Base-by-base conservation (phyloP, 2,329 filamentous ascomycete species). In the Penicillium sp. region DNA sequence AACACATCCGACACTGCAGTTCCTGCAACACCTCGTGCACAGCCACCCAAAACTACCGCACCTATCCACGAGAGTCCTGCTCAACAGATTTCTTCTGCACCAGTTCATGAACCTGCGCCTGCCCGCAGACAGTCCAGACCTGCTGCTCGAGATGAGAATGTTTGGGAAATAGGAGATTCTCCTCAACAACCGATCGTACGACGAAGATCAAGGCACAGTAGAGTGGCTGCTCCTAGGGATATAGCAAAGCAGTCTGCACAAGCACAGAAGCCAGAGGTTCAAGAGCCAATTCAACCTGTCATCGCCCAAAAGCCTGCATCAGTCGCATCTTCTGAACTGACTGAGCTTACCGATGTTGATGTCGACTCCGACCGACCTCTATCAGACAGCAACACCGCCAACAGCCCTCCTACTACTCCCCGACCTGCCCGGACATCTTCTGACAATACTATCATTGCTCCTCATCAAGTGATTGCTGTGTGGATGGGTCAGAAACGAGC, bases 381-480 rank as follows among this genome's bases (percentile, higher is more conserved):
- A 26, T 62, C 57, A 41, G 55, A 59, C 14, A 55, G 46, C 24
- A 55, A 58, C 27, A 58, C 54, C 29, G 31, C 50, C 10, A 52
- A 56, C 35, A 58, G 58, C 24, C 44, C 56, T 19, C 60, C 66
- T 31, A 60, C 55, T 3, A 62, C 53, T 14, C 56, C 61, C 27
- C 48, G 58, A n/a, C 37, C 41, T 48, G 35, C 58, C n/a, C 45
- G 53, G 13, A 14, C 43, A 21, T 35, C 48, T n/a, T 53, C 53
- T 27, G 65, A 68, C 13, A 56, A 63, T 22, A 11, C 54, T 8
- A 63, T 75, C 10, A 62, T 79, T 24, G 74, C 77, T 13, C 79
- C 80, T 5, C 81, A 82, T 53, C 79, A 85, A 58, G 79, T 87
- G 0, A 78, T 87, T 59, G 84, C 85, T 8, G 75, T 78, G 27